Base-by-base conservation (phyloP, 1,284 basidiomycete species). In the Cutaneotrichosporon cavernicola region DNA sequence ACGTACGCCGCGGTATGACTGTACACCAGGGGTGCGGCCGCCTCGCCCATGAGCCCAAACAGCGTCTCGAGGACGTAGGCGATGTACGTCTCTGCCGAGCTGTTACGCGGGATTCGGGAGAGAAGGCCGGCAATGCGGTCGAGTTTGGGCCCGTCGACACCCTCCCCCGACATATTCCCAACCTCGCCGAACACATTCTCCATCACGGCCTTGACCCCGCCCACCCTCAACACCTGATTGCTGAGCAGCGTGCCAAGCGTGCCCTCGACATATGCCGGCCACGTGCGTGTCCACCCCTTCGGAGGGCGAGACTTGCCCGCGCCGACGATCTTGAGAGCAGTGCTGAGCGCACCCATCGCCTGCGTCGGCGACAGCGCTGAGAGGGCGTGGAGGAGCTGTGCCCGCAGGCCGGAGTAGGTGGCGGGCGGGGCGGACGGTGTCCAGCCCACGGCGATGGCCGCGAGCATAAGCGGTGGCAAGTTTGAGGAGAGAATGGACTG, bases 141-240 rank as follows among this genome's bases (percentile, higher is more conserved):
- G 9, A 78, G 67, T 38, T 74, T 73, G 16, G 69, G 62, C 21
- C 69, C 68, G 18, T 77, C 76, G 2, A 75, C 66, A 2, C 73
- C 75, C 70, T 61, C 55, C 13, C 50, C 64, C 22, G 22, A n/a
- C 67, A 71, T 64, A 32, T 65, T 70, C 1, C 65, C 69, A 14
- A 68, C 67, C 49, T 76, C 75, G 7, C 77, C 76, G 36, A 77
- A 69, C 8, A 76, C 69, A 61, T 75, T 75, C 55, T 74, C 72
- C 72, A 79, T 73, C 46, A 79, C 58, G 0, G 72, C 77, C 30
- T 63, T 68, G 0, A 77, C 70, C 11, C 77, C 77, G 31, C 74
- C 73, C 5, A 69, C 69, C 21, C 74, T 55, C 47, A 70, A 60
- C 10, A 77, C 63, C 62, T 75, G 73, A 18, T 61, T 66, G 30